A percentile compares a stretch with the other conserved stretches of the same genome.
Conservation (phyloP, 1,284 basidiomycete genomes). For the Golubevia pallescens region DNA sequence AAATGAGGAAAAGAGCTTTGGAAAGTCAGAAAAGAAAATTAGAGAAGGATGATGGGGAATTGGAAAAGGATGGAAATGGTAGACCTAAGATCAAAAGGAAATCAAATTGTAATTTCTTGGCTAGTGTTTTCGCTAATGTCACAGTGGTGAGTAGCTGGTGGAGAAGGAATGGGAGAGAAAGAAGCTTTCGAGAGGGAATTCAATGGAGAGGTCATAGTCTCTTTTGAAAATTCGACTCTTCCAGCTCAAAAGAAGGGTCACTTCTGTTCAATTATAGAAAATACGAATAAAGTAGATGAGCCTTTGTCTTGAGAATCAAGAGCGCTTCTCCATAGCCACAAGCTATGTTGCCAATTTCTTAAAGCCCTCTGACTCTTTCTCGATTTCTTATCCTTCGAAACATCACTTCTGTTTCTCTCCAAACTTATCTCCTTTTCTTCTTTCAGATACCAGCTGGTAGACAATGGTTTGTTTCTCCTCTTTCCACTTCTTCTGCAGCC, state of each 20-base stretch:
- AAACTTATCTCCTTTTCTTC: neutral
- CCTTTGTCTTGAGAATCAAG: neutral
- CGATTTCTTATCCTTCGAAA: neutral
- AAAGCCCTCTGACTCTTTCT: neutral
- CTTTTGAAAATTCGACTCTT: too few relatives aligned
- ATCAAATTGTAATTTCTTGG: conserved; percentile 61
- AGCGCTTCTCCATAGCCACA: too few relatives aligned
- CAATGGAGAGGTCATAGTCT: too few relatives aligned
- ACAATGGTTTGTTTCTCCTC: conserved; percentile 53
- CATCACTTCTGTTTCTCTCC: neutral
- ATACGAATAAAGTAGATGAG: too few relatives aligned
- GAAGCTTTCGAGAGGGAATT: too few relatives aligned
- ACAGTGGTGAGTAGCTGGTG: conserved; percentile 21
- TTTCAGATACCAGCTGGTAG: conserved; percentile 38
- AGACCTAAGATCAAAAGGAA: conserved; percentile 48
- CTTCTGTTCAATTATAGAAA: too few relatives aligned
- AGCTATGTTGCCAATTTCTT: neutral
- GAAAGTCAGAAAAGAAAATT: conserved; percentile 24
- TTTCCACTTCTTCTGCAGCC: conserved; percentile 32
- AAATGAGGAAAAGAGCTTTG: conserved; percentile 46
- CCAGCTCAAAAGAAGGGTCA: too few relatives aligned
- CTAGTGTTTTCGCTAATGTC: conserved; percentile 62
- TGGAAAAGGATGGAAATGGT: conserved; percentile 35
- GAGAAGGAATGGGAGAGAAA: too few relatives aligned
- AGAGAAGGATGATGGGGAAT: conserved; percentile 17